Base-by-base conservation (phyloP, 495 filamentous ascomycete species). In the Aspergillus heteromorphus region DNA sequence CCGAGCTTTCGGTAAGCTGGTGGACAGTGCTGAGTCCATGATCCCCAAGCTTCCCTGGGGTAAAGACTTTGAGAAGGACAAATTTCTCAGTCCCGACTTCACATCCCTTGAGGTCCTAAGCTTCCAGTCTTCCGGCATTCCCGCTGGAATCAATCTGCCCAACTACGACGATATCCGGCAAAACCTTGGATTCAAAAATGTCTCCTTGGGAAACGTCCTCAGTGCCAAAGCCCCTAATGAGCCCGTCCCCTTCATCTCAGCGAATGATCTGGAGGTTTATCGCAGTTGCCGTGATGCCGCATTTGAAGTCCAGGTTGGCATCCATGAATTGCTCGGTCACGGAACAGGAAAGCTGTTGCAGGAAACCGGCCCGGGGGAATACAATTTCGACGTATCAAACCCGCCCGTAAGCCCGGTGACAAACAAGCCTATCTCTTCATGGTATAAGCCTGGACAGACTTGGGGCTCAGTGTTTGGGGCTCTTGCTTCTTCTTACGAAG, bases 111-210 rank as follows among this genome's bases (percentile, higher is more conserved):
- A 92, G 63, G 87, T 91, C 2, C 61, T 88, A 38, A 85, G 81
- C 27, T 87, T 87, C 62, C 84, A 86, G 13, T 84, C 89, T 9
- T 89, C 87, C 13, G 90, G 89, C 2, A 90, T 96, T 45, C 89
- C 91, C 6, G 88, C 87, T 23, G 89, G 89, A 19, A 79, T 87
- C 65, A 86, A 88, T 54, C 80, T 84, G 40, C 92, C 92, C 4
- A 96, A 97, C 64, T 96, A 95, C 63, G 92, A 98, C 60, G 90
- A 96, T 57, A 93, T 97, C 55, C 81, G 93, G 45, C 92, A 96
- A 63, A 87, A 83, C 14, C 78, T 92, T 40, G 93, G 93, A n/a
- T 98, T 98, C 82, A 98, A 98, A 76, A 98, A 98, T 55, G 93
- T 98, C 18, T 90, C 84, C 11, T 75, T 92, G 27, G 92, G 91